Conservation (phyloP, 2,329 filamentous ascomycete genomes). For the Trichoderma sp. region DNA sequence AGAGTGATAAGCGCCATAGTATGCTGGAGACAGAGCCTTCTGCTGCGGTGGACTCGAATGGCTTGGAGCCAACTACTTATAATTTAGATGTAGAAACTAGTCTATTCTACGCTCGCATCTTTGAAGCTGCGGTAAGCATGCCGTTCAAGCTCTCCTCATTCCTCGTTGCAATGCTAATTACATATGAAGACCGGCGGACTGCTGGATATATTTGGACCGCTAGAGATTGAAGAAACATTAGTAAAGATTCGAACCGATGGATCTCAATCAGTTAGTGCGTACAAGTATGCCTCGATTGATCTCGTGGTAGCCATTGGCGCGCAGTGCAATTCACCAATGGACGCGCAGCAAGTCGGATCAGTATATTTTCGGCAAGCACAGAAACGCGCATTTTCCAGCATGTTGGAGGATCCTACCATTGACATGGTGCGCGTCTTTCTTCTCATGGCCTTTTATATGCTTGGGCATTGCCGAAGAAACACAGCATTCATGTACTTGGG, state of each 20-base stretch:
- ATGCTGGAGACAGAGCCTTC: conserved; percentile 53
- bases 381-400: conserved; percentile 49
- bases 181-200: conserved; percentile 38
- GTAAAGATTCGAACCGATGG: conserved; percentile 16
- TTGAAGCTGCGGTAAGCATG: conserved; percentile 30
- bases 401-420: conserved; percentile 56
- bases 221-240: conserved; percentile 35
- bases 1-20: conserved; percentile 51
- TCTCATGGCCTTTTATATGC: conserved; percentile 61
- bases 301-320: conserved; percentile 56
- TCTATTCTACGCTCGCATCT: conserved; percentile 26
- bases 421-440: conserved; percentile 55
- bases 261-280: conserved; percentile 11
- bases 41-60: conserved; percentile 21
- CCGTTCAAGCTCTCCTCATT: too few species aligned
- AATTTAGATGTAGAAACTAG: conserved; percentile 29
- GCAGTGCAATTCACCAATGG: conserved; percentile 43
- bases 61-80: not conserved
- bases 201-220: conserved; percentile 37
- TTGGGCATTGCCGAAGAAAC: conserved; percentile 59
- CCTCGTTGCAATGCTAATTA: not conserved
- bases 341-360: conserved; percentile 36
- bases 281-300: conserved; percentile 33
- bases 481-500: conserved; percentile 65
- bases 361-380: conserved; percentile 52